A percentile compares a stretch with the other conserved stretches of the same genome.
phyloP scores from a whole-genome alignment of 2,329 filamentous ascomycete genomes.

The Nemania sp. region DNA sequence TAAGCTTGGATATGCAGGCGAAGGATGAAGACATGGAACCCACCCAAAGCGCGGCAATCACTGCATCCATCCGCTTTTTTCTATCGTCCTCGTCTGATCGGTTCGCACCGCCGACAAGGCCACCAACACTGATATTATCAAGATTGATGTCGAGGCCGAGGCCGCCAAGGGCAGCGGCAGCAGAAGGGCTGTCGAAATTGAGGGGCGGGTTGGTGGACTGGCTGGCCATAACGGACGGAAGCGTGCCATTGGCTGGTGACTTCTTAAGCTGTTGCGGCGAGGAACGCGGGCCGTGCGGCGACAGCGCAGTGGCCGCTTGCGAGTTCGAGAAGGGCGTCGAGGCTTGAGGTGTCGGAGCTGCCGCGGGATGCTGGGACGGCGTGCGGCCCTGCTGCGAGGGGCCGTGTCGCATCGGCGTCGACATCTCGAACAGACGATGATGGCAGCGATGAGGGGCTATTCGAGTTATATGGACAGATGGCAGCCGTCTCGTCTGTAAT shows the following conservation, averaged over 20 bases:
- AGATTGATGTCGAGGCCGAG: conserved; percentile 60
- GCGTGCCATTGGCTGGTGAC: conserved; percentile 55
- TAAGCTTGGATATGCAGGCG: conserved; percentile 37
- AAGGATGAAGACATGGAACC: conserved; percentile 41
- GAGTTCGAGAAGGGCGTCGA: conserved; percentile 66
- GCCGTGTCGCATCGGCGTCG: conserved; percentile 42
- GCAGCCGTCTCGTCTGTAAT: too few relatives aligned
- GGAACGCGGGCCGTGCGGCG: conserved; percentile 58
- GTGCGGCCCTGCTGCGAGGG: conserved; percentile 57
- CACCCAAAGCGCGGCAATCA: conserved; percentile 56
- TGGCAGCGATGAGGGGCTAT: too few relatives aligned
- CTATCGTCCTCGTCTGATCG: conserved; percentile 58
- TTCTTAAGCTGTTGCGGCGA: conserved; percentile 68
- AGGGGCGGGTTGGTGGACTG: conserved; percentile 51
- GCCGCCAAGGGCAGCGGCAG: conserved; percentile 62
- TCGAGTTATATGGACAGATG: too few relatives aligned
- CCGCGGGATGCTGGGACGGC: conserved; percentile 51
- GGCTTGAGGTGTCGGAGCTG: conserved; percentile 65
- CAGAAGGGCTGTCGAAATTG: conserved; percentile 67
- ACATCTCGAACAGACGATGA: conserved; percentile 32
- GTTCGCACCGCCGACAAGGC: conserved; percentile 46
- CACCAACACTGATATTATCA: conserved; percentile 54
- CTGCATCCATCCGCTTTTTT: conserved; percentile 55
- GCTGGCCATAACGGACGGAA: conserved; percentile 50
- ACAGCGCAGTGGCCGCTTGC: conserved; percentile 60